A percentile compares a stretch with the other conserved stretches of the same genome.
Conservation (phyloP, 805 yeast species). For the Starmerella scarabaei region DNA sequence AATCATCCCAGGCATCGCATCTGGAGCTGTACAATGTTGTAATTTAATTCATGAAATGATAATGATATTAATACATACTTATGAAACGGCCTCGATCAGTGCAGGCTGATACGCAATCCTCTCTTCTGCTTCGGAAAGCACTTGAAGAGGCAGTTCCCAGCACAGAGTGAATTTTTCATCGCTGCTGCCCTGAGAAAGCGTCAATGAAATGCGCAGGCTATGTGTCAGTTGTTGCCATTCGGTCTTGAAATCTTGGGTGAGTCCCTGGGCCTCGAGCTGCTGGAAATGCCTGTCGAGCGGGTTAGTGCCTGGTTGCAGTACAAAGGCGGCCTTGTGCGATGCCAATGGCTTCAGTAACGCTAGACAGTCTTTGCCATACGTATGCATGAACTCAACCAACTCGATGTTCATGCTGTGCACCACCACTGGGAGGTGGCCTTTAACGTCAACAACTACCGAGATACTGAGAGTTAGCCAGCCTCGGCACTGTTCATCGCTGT, state of each 20-base stretch:
- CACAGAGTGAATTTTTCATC: background rate
- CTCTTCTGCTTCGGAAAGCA: conserved; percentile 7
- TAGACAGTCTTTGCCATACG: conserved; percentile 6
- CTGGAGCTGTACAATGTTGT: too few relatives aligned
- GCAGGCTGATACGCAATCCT: too few relatives aligned
- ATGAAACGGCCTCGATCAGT: too few relatives aligned
- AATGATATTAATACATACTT: too few relatives aligned
- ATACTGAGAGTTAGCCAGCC: background rate
- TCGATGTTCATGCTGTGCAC: conserved; percentile 1
- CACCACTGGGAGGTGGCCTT: background rate
- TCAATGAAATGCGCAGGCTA: conserved; percentile 1
- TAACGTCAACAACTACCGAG: background rate
- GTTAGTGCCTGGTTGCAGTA: conserved; percentile 1
- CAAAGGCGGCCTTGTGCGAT: too few relatives aligned
- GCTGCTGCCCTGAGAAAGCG: background rate
- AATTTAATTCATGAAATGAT: too few relatives aligned
- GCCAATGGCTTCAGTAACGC: background rate
- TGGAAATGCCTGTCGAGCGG: background rate
- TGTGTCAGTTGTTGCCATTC: conserved; percentile 14
- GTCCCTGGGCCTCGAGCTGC: background rate
- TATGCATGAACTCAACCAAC: conserved; percentile 3
- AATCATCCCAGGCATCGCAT: too few relatives aligned
- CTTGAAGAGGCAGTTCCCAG: conserved; percentile 7
- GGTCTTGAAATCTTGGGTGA: conserved; percentile 9
- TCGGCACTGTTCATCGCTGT: background rate